Base-by-base conservation (phyloP, 768 basidiomycete species). In the Paxillus ammoniavirescens region DNA sequence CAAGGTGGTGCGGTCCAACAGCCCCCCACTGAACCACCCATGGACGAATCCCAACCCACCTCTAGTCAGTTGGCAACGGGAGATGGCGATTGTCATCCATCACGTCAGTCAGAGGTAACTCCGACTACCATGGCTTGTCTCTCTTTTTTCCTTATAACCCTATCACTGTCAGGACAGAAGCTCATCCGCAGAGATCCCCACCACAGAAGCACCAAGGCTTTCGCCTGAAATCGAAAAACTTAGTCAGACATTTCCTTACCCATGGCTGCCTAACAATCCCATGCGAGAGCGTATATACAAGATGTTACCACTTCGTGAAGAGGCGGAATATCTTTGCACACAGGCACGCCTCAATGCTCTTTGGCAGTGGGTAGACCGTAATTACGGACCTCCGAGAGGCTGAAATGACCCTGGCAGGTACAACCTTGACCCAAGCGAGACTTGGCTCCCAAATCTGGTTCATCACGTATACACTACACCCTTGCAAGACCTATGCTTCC, bases 391-490 rank as follows among this genome's bases (percentile, higher is more conserved):
- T 38, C 43, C 15, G 23, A 10, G 28, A 28, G 15, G 10, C 41
- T 53, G 44, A 46, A 31, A 54, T 41, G 55, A 14, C 53, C 50
- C 49, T 56, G 50, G 46, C 62, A 86, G 84, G 70, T 83, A 82
- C 68, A 85, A 86, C 62, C 74, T 87, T 52, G 86, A 87, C 65
- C 77, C 83, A 37, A 84, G 85, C 56, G 82, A 84, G 61, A 86
- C 84, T 0, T 86, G 84, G 70, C 74, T 87, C 38, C 82, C 84
- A 38, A 86, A 87, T 65, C 75, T 87, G 41, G 68, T 87, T 4
- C 81, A 84, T 61, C 84, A 86, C 65, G 82, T 84, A 56, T 89
- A 87, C 66, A 77, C 76, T 33, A 81, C 80, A 5, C 76, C 79
- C 36, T 76, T 85, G 40, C 75, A 82, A 63, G 77, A 81, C 44